A percentile compares a stretch with the other conserved stretches of the same genome.
Evolutionary conservation across 108 stramenopile genomes (phyloP).

Genomic region (Nitzschia putrida): DNA sequence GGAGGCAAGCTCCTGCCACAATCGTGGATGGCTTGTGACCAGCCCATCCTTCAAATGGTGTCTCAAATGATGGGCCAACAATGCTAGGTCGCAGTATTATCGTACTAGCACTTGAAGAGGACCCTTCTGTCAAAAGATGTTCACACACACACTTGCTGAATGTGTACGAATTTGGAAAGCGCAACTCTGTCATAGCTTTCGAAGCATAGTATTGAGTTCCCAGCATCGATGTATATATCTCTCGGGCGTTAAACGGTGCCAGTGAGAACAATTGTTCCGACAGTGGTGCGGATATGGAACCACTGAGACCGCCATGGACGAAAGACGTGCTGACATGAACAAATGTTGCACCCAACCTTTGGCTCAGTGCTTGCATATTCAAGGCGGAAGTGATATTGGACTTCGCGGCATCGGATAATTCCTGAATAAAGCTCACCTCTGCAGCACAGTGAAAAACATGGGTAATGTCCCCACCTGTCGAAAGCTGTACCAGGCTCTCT

Average conservation of each 20-base stretch:
- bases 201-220: constrained; percentile 73
- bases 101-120: constrained; percentile 37
- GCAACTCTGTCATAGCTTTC: constrained; percentile 75
- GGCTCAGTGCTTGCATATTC: constrained; percentile 59
- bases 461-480: constrained; percentile 44
- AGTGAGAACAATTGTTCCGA: constrained; percentile 61
- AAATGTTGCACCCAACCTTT: constrained; percentile 55
- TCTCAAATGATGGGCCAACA: constrained; percentile 76
- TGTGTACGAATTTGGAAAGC: constrained; percentile 84
- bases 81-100: constrained; percentile 85
- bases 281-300: constrained; percentile 57
- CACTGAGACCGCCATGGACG: constrained; percentile 75
- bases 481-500: constrained; percentile 31
- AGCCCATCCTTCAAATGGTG: constrained; percentile 83
- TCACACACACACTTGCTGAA: constrained; percentile 89
- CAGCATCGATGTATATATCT: constrained; percentile 79
- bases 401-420: constrained; percentile 68
- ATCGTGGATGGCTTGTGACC: constrained; percentile 86
- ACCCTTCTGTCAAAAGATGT: constrained; percentile 59
- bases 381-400: constrained; percentile 80
- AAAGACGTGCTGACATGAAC: constrained; percentile 89
- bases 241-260: constrained; percentile 57
- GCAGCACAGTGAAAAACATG: constrained; percentile 88
- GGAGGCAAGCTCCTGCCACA: constrained; percentile 80
- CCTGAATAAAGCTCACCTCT: constrained; percentile 80